Base-by-base conservation (phyloP, 2,329 filamentous ascomycete species). In the Uncinocarpus reesii region DNA sequence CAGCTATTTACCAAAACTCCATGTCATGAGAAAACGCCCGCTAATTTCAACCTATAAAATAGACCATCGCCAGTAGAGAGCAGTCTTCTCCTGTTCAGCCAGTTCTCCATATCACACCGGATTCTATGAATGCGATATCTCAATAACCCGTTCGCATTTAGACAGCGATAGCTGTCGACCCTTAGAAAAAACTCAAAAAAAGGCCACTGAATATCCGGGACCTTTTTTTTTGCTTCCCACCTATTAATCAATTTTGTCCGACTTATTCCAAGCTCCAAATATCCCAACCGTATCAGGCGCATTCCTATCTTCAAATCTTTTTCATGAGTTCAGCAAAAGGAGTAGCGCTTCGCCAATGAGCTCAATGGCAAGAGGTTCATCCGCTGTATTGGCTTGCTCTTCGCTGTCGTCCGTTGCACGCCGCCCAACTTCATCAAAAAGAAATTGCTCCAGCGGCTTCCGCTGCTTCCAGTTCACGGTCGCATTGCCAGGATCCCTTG, bases 381-480 rank as follows among this genome's bases (percentile, higher is more conserved):
- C 35, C 24, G 34, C 3, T 4, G 11, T 16, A 5, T n/a, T 11
- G 2, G 10, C 16, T 4, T 32, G 24, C 34, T 47, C 45, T 37
- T 26, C 35, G 20, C 40, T 35, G 3, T 24, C 36, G 20, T 41
- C 37, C 26, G 50, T 38, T 24, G 24, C 48, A n/a, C 48, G 51
- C 11, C 35, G 47, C n/a, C 56, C 56, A 38, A 58, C 51, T 41
- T 48, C 38, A 47, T 61, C 59, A 38, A 61, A 57, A n/a, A 40
- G 24, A 37, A 51, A 54, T 40, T 54, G 55, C 18, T 28, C 35
- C n/a, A 60, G 40, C 11, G 53, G 52, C 7, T 51, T 52, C 16
- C 59, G 50, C 36, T 61, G 57, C 48, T 62, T 64, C 59, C 60
- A 65, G 42, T 56, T 58, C 13, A 61, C 60, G 3, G 60, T 64